These are phyloP conservation scores for Nakaseomyces uthaithaninus DNA, from an alignment of 1,139 yeast genomes.

Conservation along the genomic window DNA sequence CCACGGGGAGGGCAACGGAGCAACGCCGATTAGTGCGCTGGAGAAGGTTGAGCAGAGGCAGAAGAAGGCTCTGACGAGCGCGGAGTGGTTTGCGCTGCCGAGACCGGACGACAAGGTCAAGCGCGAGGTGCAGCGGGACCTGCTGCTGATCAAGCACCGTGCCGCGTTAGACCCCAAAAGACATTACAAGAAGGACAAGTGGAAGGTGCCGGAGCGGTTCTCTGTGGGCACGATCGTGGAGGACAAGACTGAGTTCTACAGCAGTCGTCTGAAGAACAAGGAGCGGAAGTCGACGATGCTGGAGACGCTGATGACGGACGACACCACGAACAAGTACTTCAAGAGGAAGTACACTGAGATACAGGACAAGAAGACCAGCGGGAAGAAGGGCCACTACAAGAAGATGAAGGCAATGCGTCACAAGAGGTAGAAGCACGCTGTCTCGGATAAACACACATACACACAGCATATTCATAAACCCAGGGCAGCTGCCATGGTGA, in stretches of 20 bases:
- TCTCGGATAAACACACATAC: too few relatives aligned
- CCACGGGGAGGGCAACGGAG: slow-evolving; percentile 2
- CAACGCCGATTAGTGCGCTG: slow-evolving; percentile 8
- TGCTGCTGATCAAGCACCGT: slow-evolving; percentile 73
- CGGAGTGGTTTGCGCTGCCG: slow-evolving; percentile 76
- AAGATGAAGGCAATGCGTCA: slow-evolving; percentile 43
- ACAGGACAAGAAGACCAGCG: slow-evolving; percentile 66
- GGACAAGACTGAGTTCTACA: slow-evolving; percentile 70
- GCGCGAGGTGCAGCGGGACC: slow-evolving; percentile 57
- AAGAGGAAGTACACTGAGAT: slow-evolving; percentile 77
- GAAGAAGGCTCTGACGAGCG: slow-evolving; percentile 17
- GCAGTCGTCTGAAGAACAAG: slow-evolving; percentile 59
- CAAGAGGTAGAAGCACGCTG: slow-evolving; percentile 7
- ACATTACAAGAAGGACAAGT: slow-evolving; percentile 82
- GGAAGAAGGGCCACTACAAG: slow-evolving; percentile 62
- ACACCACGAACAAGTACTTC: slow-evolving; percentile 64
- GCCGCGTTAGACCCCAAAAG: slow-evolving; percentile 91
- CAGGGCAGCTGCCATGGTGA: too few relatives aligned
- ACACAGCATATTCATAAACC: too few relatives aligned
- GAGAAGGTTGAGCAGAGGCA: slow-evolving; percentile 12
- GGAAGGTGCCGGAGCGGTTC: slow-evolving; percentile 73
- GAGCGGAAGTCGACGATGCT: slow-evolving; percentile 72
- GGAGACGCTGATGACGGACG: slow-evolving; percentile 73
- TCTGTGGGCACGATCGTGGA: slow-evolving; percentile 85
- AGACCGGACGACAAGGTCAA: slow-evolving; percentile 65